Evolutionary conservation across 1,284 basidiomycete species (phyloP).

Genomic region (Acaromyces ingoldii): DNA sequence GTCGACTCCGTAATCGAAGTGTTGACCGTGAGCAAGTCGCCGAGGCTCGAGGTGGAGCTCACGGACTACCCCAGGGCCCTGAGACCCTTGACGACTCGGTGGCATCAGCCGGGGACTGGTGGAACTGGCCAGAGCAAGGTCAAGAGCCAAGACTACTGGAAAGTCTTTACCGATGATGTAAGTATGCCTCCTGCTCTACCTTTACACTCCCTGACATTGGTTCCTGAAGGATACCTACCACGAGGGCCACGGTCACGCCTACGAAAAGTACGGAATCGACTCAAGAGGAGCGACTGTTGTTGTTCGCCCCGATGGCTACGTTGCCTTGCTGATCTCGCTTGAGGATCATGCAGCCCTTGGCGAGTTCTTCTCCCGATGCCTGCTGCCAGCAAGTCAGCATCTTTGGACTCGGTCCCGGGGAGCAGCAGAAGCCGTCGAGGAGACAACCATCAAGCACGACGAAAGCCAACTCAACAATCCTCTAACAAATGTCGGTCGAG

Average conservation of each 20-base stretch:
- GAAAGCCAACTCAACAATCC: too few relatives aligned
- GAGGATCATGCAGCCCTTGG: constrained; percentile 10
- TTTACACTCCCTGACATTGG: constrained; percentile 12
- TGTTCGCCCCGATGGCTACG: constrained; percentile 20
- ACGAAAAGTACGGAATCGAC: constrained; percentile 15
- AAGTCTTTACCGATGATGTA: constrained; percentile 9
- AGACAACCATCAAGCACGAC: too few relatives aligned
- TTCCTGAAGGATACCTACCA: constrained; percentile 19
- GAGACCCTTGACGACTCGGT: too few relatives aligned
- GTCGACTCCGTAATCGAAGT: constrained; percentile 23
- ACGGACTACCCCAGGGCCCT: too few relatives aligned
- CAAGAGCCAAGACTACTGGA: constrained; percentile 5
- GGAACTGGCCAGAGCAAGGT: constrained; percentile 11
- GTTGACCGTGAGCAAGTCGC: too few relatives aligned
- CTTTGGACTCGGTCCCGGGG: too few relatives aligned
- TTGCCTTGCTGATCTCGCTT: constrained; percentile 12
- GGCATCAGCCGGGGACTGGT: too few relatives aligned
- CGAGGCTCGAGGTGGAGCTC: too few relatives aligned
- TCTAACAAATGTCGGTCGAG: too few relatives aligned
- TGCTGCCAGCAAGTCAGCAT: too few relatives aligned
- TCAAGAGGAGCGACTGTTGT: constrained; percentile 16
- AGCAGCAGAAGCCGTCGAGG: too few relatives aligned
- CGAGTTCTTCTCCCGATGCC: too few relatives aligned
- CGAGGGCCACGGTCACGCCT: constrained; percentile 17
- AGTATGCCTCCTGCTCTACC: constrained; percentile 12